phyloP scores from a whole-genome alignment of 148 eudicot species.

The Spergularia bocconei region DNA sequence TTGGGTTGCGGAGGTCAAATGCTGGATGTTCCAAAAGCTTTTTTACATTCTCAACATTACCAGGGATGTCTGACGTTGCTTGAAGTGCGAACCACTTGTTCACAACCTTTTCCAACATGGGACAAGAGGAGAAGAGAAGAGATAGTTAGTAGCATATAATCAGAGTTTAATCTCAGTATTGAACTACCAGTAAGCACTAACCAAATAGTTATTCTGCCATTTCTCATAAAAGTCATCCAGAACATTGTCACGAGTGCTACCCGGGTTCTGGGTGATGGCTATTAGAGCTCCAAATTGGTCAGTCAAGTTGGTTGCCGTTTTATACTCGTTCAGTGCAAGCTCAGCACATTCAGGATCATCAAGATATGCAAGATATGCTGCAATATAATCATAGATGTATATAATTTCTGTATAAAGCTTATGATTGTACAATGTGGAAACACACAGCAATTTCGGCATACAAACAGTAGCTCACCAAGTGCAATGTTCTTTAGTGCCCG shows the following conservation, averaged over 20 bases:
- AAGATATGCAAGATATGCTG: slow-evolving; percentile 81
- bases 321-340: slow-evolving; percentile 80
- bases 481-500: slow-evolving; percentile 85
- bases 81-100: slow-evolving; percentile 95
- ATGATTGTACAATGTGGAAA: not conserved
- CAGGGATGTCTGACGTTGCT: slow-evolving; percentile 77
- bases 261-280: slow-evolving; percentile 81
- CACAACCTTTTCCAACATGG: slow-evolving; percentile 48
- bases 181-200: slow-evolving; percentile 24
- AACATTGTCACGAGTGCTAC: slow-evolving; percentile 64
- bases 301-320: slow-evolving; percentile 83
- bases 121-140: not conserved
- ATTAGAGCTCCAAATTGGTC: slow-evolving; percentile 88
- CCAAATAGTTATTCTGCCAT: slow-evolving; percentile 92
- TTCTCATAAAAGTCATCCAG: slow-evolving; percentile 82
- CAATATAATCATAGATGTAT: slow-evolving; percentile 20
- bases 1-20: slow-evolving; percentile 89
- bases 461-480: slow-evolving; percentile 47
- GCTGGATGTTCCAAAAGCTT: slow-evolving; percentile 83
- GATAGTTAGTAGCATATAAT: not conserved
- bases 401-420: not conserved
- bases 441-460: not conserved
- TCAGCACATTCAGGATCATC: slow-evolving; percentile 60
- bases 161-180: not conserved
- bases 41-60: slow-evolving; percentile 84